Base-by-base conservation (phyloP, 768 basidiomycete genomes). In the Lactarius vividus region DNA sequence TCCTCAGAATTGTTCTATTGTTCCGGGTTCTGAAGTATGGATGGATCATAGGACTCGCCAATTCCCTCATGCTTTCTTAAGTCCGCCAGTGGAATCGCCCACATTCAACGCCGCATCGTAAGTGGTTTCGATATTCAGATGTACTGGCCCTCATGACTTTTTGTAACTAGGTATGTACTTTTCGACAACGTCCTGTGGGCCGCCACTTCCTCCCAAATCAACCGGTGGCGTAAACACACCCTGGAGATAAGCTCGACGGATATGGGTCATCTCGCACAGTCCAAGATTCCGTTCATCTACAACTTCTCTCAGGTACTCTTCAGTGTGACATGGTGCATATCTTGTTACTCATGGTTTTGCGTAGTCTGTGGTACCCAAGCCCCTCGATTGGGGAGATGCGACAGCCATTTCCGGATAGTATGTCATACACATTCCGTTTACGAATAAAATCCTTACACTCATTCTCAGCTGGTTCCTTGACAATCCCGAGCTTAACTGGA, bases 131-230 rank as follows among this genome's bases (percentile, higher is more conserved):
- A 55, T 54, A 37, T 13, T 57, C 46, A 29, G 29, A 37, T n/a
- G 53, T 54, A 8, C 31, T 15, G 18, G 18, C 13, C 5, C 16
- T 23, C 49, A 52, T 52, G 37, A 60, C 39, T 15, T 39, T 46
- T 2, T 18, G 37, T 1, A 46, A 54, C 26, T 57, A 84, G 83
- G 31, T 88, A 87, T 71, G 80, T 88, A 7, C 73, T 88, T 28
- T 88, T 87, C 72, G 85, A 84, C 78, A 83, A 85, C 70, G 84
- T 89, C 56, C 79, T 89, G 66, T 89, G 88, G 88, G 75, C 81
- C 20, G 87, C 88, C 3, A 87, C 84, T 0, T 83, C 86, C 2
- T 77, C 81, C 1, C 87, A 88, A 72, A 83, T 89, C 71, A 88
- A 89, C 72, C 77, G 77, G 57, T 89, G 88, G 88, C 76, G 88